These are phyloP conservation scores for Yamadazyma taylorii DNA, from an alignment of 1,139 yeast genomes.

Conservation along the genomic window DNA sequence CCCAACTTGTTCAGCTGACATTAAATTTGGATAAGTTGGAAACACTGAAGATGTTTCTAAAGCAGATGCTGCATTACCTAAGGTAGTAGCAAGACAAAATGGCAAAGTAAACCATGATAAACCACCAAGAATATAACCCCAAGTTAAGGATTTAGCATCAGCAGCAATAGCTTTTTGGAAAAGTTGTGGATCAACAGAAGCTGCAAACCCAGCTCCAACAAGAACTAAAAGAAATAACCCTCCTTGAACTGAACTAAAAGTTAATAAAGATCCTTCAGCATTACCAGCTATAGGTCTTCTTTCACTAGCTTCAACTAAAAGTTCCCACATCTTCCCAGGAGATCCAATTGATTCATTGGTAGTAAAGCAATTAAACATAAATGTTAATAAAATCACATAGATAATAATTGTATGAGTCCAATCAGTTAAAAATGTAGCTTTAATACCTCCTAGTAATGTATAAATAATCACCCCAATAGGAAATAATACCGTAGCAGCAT, in stretches of 20 bases:
- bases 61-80: slow-evolving; percentile 37
- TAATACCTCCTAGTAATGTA: slow-evolving; percentile 45
- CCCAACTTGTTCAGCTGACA: slow-evolving; percentile 16
- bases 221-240: slow-evolving; percentile 30
- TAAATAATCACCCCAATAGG: slow-evolving; percentile 55
- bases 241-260: slow-evolving; percentile 45
- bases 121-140: slow-evolving; percentile 41
- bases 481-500: slow-evolving; percentile 32
- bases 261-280: slow-evolving; percentile 46
- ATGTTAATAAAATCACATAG: slow-evolving; percentile 37
- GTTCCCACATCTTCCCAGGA: slow-evolving; percentile 45
- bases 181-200: slow-evolving; percentile 41
- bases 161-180: slow-evolving; percentile 47
- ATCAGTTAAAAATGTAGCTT: slow-evolving; percentile 49
- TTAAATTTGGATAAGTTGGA: slow-evolving; percentile 23
- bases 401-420: slow-evolving; percentile 45
- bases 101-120: slow-evolving; percentile 42
- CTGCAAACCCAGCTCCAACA: slow-evolving; percentile 24
- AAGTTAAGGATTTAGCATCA: slow-evolving; percentile 30
- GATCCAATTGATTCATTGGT: slow-evolving; percentile 45
- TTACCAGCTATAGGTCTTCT: slow-evolving; percentile 41
- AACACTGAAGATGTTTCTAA: slow-evolving; percentile 28
- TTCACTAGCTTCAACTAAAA: slow-evolving; percentile 35
- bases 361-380: slow-evolving; percentile 42
- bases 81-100: slow-evolving; percentile 35